Base-by-base conservation (phyloP, 495 filamentous ascomycete species). In the Pyrenopolyporus hunteri region DNA sequence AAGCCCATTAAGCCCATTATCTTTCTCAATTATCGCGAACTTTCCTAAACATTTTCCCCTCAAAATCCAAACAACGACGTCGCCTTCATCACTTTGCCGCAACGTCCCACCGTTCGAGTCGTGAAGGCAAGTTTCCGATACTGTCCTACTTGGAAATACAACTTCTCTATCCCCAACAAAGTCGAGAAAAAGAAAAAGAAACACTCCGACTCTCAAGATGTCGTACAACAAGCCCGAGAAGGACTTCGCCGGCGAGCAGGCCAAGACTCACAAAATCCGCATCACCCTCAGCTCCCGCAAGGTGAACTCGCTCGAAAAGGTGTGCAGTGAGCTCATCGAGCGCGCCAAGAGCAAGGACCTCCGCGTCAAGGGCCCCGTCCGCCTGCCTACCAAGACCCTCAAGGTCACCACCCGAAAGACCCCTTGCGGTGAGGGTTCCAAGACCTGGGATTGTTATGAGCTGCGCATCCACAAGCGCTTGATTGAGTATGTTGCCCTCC, bases 381-480 rank as follows among this genome's bases (percentile, higher is more conserved):
- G 94, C 78, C 90, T 98, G 61, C 94, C 94, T 63, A 98, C 94
- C 82, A 97, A 97, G 87, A 89, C 85, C 74, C 87, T 98, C 70
- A 89, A 95, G 83, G 85, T 98, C 84, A 93, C 92, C 73, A 96
- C 92, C 59, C 69, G 67, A 48, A 81, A 81, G 89, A 97, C 94
- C 64, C 94, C 94, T 75, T 94, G 91, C 79, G 94, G 94, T 88
- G 94, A 98, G 86, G 94, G 94, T 80, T 96, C 91, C 77, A 98
- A 98, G 89, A 98, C 94, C 74, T 98, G 94, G 94, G 94, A 98
- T 81, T 88, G 83, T 76, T 98, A 85, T 79, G 95, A 98, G 89
- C 95, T 98, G 93, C 89, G 94, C 82, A 95, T 98, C 76, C 92
- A 98, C 85, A 98, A 98, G 87, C 90, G 93, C 75, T 86, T 95